Evolutionary conservation across 192 early-diverging fungal genomes (phyloP).

Genomic region (Phycomyces nitens): DNA sequence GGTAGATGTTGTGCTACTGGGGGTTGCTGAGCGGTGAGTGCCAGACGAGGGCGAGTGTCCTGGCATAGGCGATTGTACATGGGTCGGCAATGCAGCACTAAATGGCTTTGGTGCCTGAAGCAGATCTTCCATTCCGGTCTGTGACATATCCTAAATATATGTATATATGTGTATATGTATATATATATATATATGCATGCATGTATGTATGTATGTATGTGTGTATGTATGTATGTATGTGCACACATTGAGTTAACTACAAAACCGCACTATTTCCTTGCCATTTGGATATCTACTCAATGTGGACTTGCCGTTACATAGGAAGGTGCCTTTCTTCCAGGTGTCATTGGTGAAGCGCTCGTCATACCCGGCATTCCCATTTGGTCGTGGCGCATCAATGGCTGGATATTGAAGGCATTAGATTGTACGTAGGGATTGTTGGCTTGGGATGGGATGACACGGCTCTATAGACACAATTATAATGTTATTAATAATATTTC

Average conservation of each 20-base stretch:
- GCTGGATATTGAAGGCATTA: slow-evolving; percentile 2
- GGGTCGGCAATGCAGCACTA: background rate
- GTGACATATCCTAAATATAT: slow-evolving; percentile 17
- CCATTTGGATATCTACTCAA: background rate
- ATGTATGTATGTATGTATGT: background rate
- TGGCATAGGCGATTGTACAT: slow-evolving; percentile 17
- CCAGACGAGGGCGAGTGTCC: slow-evolving; percentile 9
- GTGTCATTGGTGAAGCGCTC: background rate
- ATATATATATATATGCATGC: background rate
- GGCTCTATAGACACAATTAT: background rate
- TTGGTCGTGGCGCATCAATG: slow-evolving; percentile 30
- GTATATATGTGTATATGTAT: background rate
- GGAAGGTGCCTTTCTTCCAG: background rate
- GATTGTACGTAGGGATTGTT: slow-evolving; percentile 7
- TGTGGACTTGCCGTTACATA: slow-evolving; percentile 25
- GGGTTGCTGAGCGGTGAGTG: slow-evolving; percentile 6
- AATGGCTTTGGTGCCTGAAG: slow-evolving; percentile 23
- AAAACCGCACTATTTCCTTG: background rate
- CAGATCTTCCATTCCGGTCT: slow-evolving; percentile 35
- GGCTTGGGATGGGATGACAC: slow-evolving; percentile 12
- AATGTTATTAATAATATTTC: background rate
- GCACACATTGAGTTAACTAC: background rate
- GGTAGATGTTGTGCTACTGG: slow-evolving; percentile 14
- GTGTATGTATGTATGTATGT: background rate
- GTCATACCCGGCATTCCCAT: slow-evolving; percentile 22